Conservation (phyloP, 805 yeast species). For the Alloascoidea africana region DNA sequence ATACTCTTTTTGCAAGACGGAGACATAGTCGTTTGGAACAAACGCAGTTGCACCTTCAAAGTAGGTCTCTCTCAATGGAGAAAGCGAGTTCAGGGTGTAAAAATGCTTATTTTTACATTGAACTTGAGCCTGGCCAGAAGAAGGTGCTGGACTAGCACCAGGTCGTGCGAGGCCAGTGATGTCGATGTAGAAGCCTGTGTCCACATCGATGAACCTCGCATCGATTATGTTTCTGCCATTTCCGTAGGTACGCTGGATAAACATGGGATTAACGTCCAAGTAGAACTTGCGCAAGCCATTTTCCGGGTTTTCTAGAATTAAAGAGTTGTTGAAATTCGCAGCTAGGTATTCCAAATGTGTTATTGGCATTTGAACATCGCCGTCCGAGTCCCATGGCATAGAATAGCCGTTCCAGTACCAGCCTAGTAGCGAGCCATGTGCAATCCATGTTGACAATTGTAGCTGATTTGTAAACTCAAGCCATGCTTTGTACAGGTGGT, state of each 20-base stretch:
- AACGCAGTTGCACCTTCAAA: constrained; percentile 43
- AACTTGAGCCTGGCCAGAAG: too few relatives aligned
- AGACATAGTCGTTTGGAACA: constrained; percentile 25
- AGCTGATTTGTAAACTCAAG: constrained; percentile 25
- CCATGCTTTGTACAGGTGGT: constrained; percentile 30
- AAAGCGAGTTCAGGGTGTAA: constrained; percentile 30
- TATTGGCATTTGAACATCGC: constrained; percentile 36
- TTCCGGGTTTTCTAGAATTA: constrained; percentile 26
- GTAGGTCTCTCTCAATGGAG: constrained; percentile 35
- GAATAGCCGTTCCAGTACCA: constrained; percentile 34
- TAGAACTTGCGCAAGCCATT: constrained; percentile 29
- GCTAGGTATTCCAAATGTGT: constrained; percentile 30
- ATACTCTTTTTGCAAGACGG: constrained; percentile 24
- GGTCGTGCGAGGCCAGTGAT: constrained; percentile 31
- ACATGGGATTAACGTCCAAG: constrained; percentile 34
- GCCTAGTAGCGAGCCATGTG: constrained; percentile 33
- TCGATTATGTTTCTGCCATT: constrained; percentile 35
- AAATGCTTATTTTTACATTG: constrained; percentile 45
- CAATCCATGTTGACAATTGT: constrained; percentile 29
- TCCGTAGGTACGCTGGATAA: constrained; percentile 29
- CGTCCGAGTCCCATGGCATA: constrained; percentile 37
- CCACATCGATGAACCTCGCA: constrained; percentile 43
- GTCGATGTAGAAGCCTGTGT: constrained; percentile 44
- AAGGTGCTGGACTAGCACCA: constrained; percentile 7
- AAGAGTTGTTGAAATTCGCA: constrained; percentile 28